Evolutionary conservation across 208 protist species (phyloP), one percentile per base, ranked within the genome.

Genomic region (Leptomonas seymouri): DNA sequence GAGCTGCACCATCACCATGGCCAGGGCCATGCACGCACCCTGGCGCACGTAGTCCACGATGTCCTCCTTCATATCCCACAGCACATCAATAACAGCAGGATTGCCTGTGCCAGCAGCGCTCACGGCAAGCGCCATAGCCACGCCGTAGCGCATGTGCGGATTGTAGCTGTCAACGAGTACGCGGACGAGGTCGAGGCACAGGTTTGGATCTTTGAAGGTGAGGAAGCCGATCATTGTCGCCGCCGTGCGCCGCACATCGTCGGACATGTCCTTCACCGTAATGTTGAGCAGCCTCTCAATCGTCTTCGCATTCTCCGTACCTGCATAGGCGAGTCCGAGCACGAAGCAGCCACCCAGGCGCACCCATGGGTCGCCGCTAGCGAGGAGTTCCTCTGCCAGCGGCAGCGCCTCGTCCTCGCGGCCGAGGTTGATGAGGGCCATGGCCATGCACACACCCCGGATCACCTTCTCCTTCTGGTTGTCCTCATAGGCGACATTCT

Each of bases 401-500:
- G 56, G 77, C 50, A 99, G 91, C 20, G 97, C 97, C 67, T 94
- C 89, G 66, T 98, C 95, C 76, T 99, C 98, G 31, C 93, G 87
- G 25, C 98, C 98, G 66, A 99, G 98, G 81, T 98, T 94, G 56
- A 98, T 95, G 12, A 99, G 75, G 20, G 98, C 96, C 34, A 99
- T 76, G 34, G 97, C 98, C 78, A 99, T 94, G 30, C 93, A 91
- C 9, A 98, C 74, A 25, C 98, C 98, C 34, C 99, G 97, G 67
- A 99, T 99, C 54, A 99, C 99, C 89, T 99, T 99, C 84, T 99
- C 99, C 81, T 99, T 99, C 80, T 99, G 90, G 41, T 98, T 99
- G 62, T 99, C 97, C 71, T 99, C 91, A 31, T 74, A 76, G 15
- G 89, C 95, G 20, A 97, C 94, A 59, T 89, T 86, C 45, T 98